These are phyloP conservation scores for Rheum nobile DNA, from an alignment of 148 eudicot genomes.

Conservation along the genomic window DNA sequence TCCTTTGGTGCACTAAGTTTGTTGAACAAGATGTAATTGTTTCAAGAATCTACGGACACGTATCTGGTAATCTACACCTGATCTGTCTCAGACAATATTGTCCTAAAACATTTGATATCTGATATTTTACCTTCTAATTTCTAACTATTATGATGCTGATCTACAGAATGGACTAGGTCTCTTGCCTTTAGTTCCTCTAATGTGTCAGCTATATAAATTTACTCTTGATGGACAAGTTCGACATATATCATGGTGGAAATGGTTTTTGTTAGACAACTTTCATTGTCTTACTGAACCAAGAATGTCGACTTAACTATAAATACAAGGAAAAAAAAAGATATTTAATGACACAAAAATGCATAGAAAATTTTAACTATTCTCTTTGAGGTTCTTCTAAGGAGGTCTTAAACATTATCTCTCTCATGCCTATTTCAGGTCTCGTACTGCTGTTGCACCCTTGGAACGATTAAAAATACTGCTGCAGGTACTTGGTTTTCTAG, in stretches of 20 bases:
- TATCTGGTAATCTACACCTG: neutral
- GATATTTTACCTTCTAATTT: neutral
- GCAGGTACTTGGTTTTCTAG: slow-evolving; percentile 32
- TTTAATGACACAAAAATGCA: neutral
- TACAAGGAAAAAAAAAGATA: neutral
- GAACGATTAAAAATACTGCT: slow-evolving; percentile 65
- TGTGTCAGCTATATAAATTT: neutral
- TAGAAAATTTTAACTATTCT: neutral
- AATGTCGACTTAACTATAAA: neutral
- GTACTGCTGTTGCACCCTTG: slow-evolving; percentile 75
- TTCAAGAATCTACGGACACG: neutral
- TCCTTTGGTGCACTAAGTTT: neutral
- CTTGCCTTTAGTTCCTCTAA: neutral
- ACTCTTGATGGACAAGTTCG: neutral
- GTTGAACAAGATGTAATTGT: neutral
- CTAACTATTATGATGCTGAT: neutral
- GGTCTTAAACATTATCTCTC: neutral
- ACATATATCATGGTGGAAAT: neutral
- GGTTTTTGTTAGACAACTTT: neutral
- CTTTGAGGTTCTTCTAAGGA: neutral
- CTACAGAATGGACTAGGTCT: neutral
- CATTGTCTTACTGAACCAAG: neutral
- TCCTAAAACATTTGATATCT: neutral
- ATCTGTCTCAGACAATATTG: neutral
- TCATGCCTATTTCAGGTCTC: slow-evolving; percentile 38